Conservation (phyloP, 257 asterid species). For the Petrea volubilis region DNA sequence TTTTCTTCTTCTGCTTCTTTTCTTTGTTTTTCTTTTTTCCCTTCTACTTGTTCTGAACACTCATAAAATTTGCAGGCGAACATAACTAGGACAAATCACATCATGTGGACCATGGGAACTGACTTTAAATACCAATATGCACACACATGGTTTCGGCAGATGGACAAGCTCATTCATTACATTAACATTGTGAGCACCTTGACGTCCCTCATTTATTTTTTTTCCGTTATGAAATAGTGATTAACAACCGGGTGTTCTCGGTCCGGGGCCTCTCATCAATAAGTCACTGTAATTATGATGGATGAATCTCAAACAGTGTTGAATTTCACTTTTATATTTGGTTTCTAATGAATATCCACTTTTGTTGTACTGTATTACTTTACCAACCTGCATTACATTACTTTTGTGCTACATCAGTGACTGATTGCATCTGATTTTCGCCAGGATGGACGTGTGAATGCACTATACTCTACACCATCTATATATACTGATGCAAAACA, state of each 20-base stretch:
- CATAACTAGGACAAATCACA: constrained; percentile 49
- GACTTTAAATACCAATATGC: constrained; percentile 56
- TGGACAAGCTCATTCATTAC: constrained; percentile 62
- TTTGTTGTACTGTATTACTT: neutral
- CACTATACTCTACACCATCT: constrained; percentile 51
- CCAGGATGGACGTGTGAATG: constrained; percentile 64
- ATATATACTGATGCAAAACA: constrained; percentile 53
- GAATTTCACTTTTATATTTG: neutral
- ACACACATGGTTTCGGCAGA: constrained; percentile 49
- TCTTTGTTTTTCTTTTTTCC: neutral
- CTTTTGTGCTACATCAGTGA: constrained; percentile 1
- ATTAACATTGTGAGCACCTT: constrained; percentile 43
- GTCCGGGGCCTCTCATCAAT: constrained; percentile 1
- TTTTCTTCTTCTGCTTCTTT: too few species aligned
- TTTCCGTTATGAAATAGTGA: neutral
- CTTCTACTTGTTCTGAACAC: neutral
- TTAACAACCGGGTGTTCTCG: neutral
- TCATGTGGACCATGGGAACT: constrained; percentile 60
- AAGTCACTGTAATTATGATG: neutral
- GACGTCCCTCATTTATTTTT: neutral
- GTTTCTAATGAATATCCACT: neutral
- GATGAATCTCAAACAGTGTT: neutral
- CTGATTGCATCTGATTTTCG: constrained; percentile 3
- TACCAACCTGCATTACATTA: neutral
- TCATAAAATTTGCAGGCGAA: constrained; percentile 38